Base-by-base conservation (phyloP, 805 yeast species). In the Sugiyamaella smithiae region DNA sequence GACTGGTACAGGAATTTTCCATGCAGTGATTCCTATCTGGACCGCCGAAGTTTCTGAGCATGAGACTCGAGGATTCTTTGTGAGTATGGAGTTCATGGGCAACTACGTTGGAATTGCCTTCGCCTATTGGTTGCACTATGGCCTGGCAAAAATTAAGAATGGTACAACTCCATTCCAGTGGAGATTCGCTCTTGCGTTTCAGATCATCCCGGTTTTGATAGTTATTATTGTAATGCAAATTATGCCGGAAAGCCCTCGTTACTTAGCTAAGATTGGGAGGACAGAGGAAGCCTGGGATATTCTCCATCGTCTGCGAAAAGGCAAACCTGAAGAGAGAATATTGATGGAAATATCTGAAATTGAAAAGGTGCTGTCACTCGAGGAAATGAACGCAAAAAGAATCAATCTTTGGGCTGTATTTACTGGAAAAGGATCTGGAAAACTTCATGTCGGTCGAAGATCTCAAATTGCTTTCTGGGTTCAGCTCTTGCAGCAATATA, bases 11-110 rank as follows among this genome's bases (percentile, higher is more conserved):
- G 62, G 63, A 23, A 28, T 54, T 20, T 50, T 57, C 40, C 57
- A 52, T 41, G 48, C 55, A 3, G 52, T 82, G 49, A 85, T 84
- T 25, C 89, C 91, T 43, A 68, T 85, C 58, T 85, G 82, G 63
- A 79, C 82, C 69, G 84, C 89, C 33, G 87, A 85, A 65, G 81
- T 85, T 20, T 78, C 87, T n/a, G 89, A 88, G 28, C 78, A 76
- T 58, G 80, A 84, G 76, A 78, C 83, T 44, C 73, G 90, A 69
- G 88, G 37, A 7, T 90, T 62, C 78, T 86, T 28, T 71, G 45
- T 46, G 23, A 29, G 45, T 11, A 46, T 46, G 46, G 46, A 46
- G 20, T 44, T 44, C 40, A 40, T 40, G 37, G 37, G 37, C 37
- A 32, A 32, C 37, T 32, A 82, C 16, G 44, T 62, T 25, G 70